Percentiles rank a stretch among this genome's conserved stretches.
Conservation (phyloP, 2,329 filamentous ascomycete species). For the Cyanodermella asteris region DNA sequence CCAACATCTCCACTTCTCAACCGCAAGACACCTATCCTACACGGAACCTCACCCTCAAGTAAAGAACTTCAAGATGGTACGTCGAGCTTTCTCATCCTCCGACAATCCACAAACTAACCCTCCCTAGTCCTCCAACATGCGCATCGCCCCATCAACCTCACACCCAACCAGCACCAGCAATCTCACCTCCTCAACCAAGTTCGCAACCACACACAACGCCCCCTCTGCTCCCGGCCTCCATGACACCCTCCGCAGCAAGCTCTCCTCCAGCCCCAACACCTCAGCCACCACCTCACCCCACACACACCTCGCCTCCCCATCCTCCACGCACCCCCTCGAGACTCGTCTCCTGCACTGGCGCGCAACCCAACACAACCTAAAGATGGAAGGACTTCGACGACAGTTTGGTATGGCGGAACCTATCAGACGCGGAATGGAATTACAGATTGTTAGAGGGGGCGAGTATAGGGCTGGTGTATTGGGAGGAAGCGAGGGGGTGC, state of each 20-base stretch:
- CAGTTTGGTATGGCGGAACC: slow-evolving; percentile 87
- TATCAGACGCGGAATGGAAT: slow-evolving; percentile 79
- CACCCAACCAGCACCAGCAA: slow-evolving; percentile 47
- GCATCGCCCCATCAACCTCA: slow-evolving; percentile 53
- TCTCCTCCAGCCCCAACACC: slow-evolving; percentile 42
- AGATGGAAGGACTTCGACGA: slow-evolving; percentile 71
- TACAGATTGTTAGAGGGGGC: slow-evolving; percentile 62
- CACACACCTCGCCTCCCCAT: slow-evolving; percentile 16
- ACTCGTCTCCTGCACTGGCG: slow-evolving; percentile 77
- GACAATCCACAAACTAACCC: slow-evolving; percentile 1
- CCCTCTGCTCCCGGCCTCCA: slow-evolving; percentile 84
- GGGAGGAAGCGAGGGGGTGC: slow-evolving; percentile 37
- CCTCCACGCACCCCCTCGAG: slow-evolving; percentile 79
- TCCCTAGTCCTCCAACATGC: slow-evolving; percentile 34
- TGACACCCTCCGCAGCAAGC: slow-evolving; percentile 74
- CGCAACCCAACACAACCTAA: slow-evolving; percentile 63
- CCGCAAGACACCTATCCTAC: no score
- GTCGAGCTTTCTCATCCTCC: not conserved
- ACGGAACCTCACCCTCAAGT: no score
- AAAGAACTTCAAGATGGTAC: no score
- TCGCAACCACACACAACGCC: slow-evolving; percentile 39
- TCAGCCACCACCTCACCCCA: slow-evolving; percentile 24
- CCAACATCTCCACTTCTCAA: no score
- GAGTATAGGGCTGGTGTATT: slow-evolving; percentile 53
- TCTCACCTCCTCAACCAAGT: slow-evolving; percentile 34